Evolutionary conservation across 768 basidiomycete species (phyloP), one percentile per base, ranked within the genome.

Genomic region (Neoboletus subvelutipes): DNA sequence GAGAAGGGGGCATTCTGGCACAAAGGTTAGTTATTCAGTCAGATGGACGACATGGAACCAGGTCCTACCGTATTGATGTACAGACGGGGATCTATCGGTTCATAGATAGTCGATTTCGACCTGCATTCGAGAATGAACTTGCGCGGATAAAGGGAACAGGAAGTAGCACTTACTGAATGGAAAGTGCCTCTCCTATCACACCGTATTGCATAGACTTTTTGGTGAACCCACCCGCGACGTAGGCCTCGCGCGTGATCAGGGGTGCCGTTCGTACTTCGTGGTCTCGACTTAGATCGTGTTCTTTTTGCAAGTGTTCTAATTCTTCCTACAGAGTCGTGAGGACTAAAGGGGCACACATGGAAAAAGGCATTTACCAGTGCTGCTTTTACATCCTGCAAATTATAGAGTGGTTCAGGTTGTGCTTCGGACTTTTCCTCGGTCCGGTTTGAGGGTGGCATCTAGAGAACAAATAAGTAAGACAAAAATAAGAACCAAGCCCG

Each of bases 1-100:
- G 86, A 88, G 63, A 87, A 83, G 0, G 87, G 87, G 0, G 86
- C 77, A 62, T 87, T 88, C 86, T 87, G 50, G 5, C 17, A 22
- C 20, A 29, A 5, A 52, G 9, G 20, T 50, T 33, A 26, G 17
- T 31, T 10, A 24, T 22, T 42, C 33, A 4, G 20, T 28, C 17
- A 7, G 33, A 18, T 42, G 50, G 13, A 45, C 12, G 28, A 54
- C 24, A 15, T 5, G 26, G 36, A n/a, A 22, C 47, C 42, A 22
- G 12, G 31, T 48, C 73, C 57, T 61, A 84, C 86, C 3, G 85
- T 86, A 62, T 88, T 88, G 13, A 87, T 61, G 62, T 88, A 88
- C 6, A 87, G 50, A 0, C 86, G 75, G 7, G 73, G 74, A 60
- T 86, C 83, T 0, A 70, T 53, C 2, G 74, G 77, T 0, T 57